These are phyloP conservation scores for Kluyveromyces sp. DNA, from an alignment of 1,139 yeast genomes.

Conservation along the genomic window DNA sequence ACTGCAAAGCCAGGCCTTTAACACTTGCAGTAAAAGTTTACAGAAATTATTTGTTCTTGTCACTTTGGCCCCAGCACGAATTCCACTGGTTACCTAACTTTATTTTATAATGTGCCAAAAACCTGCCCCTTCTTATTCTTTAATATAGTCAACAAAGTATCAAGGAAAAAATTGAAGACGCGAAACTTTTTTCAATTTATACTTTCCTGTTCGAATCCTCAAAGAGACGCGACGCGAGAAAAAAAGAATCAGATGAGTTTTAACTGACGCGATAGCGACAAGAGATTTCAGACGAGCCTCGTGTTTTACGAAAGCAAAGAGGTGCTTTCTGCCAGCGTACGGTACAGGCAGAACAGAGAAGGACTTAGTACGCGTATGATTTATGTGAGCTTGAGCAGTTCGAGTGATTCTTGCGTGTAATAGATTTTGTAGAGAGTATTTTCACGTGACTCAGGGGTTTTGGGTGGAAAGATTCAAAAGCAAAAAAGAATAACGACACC, in stretches of 20 bases:
- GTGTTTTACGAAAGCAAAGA: neutral
- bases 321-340: too few species aligned
- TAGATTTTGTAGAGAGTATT: too few species aligned
- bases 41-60: neutral
- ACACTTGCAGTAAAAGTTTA: too few species aligned
- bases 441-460: neutral
- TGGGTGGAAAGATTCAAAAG: neutral
- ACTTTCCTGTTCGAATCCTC: slow-evolving; percentile 1
- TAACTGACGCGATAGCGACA: neutral
- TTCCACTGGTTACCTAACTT: neutral
- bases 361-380: too few species aligned
- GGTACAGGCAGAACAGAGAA: too few species aligned
- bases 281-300: too few species aligned
- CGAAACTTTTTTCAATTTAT: slow-evolving; percentile 1
- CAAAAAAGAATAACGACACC: slow-evolving; percentile 29
- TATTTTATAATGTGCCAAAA: neutral
- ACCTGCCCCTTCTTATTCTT: neutral
- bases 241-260: neutral
- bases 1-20: neutral
- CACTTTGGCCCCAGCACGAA: neutral
- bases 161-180: neutral
- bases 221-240: slow-evolving; percentile 9
- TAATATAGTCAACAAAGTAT: neutral
- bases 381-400: too few species aligned
- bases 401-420: too few species aligned